Evolutionary conservation across 352 stramenopile genomes (phyloP), one percentile per base, ranked within the genome.

Genomic region (Lagenidium giganteum): DNA sequence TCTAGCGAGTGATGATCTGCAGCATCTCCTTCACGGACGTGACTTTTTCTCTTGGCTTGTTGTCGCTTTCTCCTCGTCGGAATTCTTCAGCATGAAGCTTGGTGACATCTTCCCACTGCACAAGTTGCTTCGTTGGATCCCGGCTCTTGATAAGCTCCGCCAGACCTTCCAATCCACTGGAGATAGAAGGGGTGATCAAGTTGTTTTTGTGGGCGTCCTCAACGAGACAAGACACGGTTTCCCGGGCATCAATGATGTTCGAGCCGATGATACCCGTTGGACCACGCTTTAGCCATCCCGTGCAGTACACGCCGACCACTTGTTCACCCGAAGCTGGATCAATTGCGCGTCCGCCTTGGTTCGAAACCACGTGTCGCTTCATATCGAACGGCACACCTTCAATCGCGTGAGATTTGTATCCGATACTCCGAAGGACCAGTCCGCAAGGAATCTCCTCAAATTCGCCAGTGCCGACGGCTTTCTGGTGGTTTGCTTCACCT

Each of bases 221-320:
- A 9, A 98, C 51, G 11, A 99, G 93, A 12, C 84, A 87, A 16
- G 66, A 66, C 1, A 98, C 95, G 3, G 95, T 98, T 54, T 98
- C 96, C 13, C 89, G 93, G 7, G 96, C 95, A 64, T 98, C 95
- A 9, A 87, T 57, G 57, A 99, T 99, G 66, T 99, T 99, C 22
- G 95, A 96, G 13, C 95, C 96, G 45, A 99, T 98, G 54, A 99
- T 99, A 0, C 97, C 97, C 17, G 73, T 90, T 8, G 97, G 95
- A 5, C 97, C 96, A 42, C 97, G 87, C 69, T 99, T 98, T 18
- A 98, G 78, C 97, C 97, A 99, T 3, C 97, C 97, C 17, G 89
- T 78, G 48, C 93, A 96, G 65, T 99, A 99, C 23, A 99, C 53
- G 0, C 93, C 91, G 38, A 71, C 60, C 21, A 93, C 69, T 1